Evolutionary conservation across 2,329 filamentous ascomycete genomes (phyloP).

Genomic region (Pseudopyrenochaeta lycopersici): DNA sequence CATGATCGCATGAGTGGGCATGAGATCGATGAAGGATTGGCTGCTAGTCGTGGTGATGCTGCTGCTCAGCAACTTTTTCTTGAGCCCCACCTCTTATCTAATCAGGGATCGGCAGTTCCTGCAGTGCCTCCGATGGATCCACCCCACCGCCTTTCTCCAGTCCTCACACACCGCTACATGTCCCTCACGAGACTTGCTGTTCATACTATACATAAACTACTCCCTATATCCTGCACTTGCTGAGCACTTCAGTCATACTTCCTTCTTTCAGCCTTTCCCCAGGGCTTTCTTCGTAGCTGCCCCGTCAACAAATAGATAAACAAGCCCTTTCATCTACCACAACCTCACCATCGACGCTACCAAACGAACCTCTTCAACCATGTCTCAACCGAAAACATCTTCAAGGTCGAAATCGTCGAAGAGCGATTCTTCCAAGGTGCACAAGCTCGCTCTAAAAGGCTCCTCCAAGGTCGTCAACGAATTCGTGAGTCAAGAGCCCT

Average conservation of each 20-base stretch:
- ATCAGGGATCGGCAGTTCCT: conserved; percentile 21
- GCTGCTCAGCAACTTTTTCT: background rate
- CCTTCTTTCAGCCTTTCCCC: background rate
- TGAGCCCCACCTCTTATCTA: conserved; percentile 28
- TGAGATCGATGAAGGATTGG: conserved; percentile 30
- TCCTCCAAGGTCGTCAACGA: conserved; percentile 90
- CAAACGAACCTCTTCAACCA: conserved; percentile 18
- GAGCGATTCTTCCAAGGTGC: conserved; percentile 82
- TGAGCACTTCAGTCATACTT: background rate
- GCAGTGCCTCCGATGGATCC: conserved; percentile 19
- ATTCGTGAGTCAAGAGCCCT: conserved; percentile 74
- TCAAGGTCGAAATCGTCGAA: conserved; percentile 52
- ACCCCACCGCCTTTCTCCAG: conserved; percentile 8
- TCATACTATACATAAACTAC: background rate
- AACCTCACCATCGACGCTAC: conserved; percentile 6
- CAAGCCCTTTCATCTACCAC: conserved; percentile 15
- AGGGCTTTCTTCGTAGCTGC: conserved; percentile 26
- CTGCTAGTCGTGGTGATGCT: conserved; percentile 8
- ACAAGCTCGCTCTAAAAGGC: conserved; percentile 91
- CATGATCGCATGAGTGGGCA: conserved; percentile 61
- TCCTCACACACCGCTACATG: conserved; percentile 5
- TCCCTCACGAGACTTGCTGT: conserved; percentile 1
- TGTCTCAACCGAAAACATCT: conserved; percentile 43
- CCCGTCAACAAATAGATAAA: conserved; percentile 43
- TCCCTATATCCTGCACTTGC: too few species aligned